Base-by-base conservation (phyloP, 768 basidiomycete genomes). In the Trametes coccinea region DNA sequence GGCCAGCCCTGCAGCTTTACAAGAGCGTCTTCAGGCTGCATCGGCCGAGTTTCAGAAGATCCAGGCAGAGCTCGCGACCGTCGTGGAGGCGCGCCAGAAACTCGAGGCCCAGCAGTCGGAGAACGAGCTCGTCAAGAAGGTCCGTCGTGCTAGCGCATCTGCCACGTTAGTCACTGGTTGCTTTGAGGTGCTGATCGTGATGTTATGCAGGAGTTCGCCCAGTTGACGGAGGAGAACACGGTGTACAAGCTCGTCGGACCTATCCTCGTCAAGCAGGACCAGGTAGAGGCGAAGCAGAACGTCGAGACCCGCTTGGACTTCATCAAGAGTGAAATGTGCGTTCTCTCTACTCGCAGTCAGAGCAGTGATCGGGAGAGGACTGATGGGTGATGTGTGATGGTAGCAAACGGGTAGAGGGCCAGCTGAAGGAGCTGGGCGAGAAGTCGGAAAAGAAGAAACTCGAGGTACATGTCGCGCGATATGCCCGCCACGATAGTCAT, bases 171-270 rank as follows among this genome's bases (percentile, higher is more conserved):
- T 14, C 9, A 29, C 13, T 27, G 37, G 13, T 16, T 37, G 34
- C 5, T 16, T 44, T 3, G 7, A 1, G 3, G 14, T n/a, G 41
- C 41, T 33, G n/a, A 29, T 13, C 9, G n/a, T 2, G 17, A 27
- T 29, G 5, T 43, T 5, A 6, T 43, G 16, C 71, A 98, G 95
- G 96, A 98, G 77, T 94, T 98, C 70, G 77, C 80, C 16, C 77
- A 80, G 31, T 74, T 98, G 57, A 88, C 87, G 45, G 77, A 86
- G 4, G 82, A 86, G 61, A 96, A 95, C 71, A 82, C 80, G 14
- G 84, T 98, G 6, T 98, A 87, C 80, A 98, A 98, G 78, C 84
- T 92, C 33, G 83, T 96, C 41, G 96, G 96, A 1, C 93, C 94
- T 1, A 89, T 95, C 5, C 83, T 98, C 30, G 87, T 98, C 8